Conservation (phyloP, 345 rosid genomes). For the Zanthoxylum bungeanum region DNA sequence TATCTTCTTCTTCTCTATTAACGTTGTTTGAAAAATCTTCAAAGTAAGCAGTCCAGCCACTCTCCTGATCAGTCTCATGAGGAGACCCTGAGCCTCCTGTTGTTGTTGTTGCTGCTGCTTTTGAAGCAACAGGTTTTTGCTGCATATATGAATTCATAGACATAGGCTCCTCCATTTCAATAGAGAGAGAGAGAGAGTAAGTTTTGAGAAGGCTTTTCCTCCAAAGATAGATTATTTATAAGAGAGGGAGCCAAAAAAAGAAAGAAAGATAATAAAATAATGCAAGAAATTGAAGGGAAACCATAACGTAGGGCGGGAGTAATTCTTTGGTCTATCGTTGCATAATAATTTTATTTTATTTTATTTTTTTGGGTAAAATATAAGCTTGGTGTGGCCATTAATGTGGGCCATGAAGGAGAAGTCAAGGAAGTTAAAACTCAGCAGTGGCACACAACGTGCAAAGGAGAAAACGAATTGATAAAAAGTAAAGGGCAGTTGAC, state of each 20-base stretch:
- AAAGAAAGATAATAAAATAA: conserved; percentile 14
- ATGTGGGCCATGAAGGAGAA: conserved; percentile 23
- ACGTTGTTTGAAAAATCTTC: conserved; percentile 51
- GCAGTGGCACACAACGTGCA: conserved; percentile 48
- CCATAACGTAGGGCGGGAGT: conserved; percentile 27
- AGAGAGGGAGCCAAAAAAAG: too few relatives aligned
- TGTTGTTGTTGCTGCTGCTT: too few relatives aligned
- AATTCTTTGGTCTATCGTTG: too few relatives aligned
- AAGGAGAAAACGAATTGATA: conserved; percentile 6
- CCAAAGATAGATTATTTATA: conserved; percentile 16
- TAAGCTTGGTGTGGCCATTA: conserved; percentile 32
- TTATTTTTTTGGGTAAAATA: too few relatives aligned
- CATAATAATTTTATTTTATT: too few relatives aligned
- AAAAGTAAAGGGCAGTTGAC: conserved; percentile 32
- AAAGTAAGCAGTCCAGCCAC: conserved; percentile 89
- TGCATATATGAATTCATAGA: conserved; percentile 23
- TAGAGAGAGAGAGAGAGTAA: not conserved
- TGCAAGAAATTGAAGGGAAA: conserved; percentile 19
- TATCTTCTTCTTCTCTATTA: conserved; percentile 9
- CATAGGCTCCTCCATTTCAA: conserved; percentile 24
- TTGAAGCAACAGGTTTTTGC: conserved; percentile 10
- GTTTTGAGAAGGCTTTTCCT: conserved; percentile 10
- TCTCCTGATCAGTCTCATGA: conserved; percentile 45
- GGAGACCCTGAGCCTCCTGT: not conserved
- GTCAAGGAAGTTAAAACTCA: conserved; percentile 46